phyloP scores from a whole-genome alignment of 495 filamentous ascomycete genomes.

The Penicillium soppii region DNA sequence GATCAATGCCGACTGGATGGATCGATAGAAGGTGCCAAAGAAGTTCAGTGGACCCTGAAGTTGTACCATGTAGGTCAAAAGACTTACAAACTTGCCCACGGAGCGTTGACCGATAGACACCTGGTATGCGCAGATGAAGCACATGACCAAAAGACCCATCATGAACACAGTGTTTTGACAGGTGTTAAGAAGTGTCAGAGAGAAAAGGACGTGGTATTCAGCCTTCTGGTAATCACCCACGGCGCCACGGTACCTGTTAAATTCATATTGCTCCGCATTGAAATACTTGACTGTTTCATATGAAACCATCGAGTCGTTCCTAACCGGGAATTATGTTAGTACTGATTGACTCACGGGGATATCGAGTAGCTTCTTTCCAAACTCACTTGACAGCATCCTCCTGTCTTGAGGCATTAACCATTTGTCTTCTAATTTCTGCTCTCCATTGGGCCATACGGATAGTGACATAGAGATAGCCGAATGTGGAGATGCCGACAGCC shows the following conservation, averaged over 20 bases:
- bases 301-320: constrained; percentile 94
- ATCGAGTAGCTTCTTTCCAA: background rate
- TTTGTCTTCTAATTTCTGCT: constrained; percentile 82
- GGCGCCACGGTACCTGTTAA: constrained; percentile 76
- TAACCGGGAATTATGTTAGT: constrained; percentile 18
- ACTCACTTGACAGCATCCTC: constrained; percentile 86
- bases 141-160: constrained; percentile 76
- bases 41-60: constrained; percentile 92
- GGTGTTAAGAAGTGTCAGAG: constrained; percentile 90
- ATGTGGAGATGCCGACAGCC: constrained; percentile 87
- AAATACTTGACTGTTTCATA: constrained; percentile 99
- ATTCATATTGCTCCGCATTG: constrained; percentile 94
- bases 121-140: constrained; percentile 87
- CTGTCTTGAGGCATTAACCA: constrained; percentile 91
- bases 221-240: constrained; percentile 80
- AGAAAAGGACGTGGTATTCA: constrained; percentile 84
- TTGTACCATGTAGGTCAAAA: constrained; percentile 90
- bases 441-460: constrained; percentile 94
- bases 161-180: constrained; percentile 93
- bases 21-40: constrained; percentile 96
- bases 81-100: constrained; percentile 76
- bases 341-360: background rate
- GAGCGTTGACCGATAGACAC: constrained; percentile 67
- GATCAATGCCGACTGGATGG: constrained; percentile 94
- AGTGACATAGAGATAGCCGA: constrained; percentile 92